Evolutionary conservation across 2,329 filamentous ascomycete species (phyloP).

Genomic region (Aurifilum marmelostoma): DNA sequence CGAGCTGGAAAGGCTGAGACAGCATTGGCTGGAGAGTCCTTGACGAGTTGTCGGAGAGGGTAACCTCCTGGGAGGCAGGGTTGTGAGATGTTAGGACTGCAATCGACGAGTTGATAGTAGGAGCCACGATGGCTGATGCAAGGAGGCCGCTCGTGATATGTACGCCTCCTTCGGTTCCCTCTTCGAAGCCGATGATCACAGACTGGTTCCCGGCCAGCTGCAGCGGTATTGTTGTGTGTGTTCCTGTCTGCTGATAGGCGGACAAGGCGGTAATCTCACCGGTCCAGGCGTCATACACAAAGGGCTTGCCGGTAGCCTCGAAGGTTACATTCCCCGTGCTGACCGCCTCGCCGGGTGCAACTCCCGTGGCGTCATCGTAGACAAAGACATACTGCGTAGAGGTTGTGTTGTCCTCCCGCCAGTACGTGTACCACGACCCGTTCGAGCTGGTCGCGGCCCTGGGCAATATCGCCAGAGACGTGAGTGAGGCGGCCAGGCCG

Average conservation of each 20-base stretch:
- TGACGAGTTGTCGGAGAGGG: not conserved
- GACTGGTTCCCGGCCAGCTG: slow-evolving; percentile 20
- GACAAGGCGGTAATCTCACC: slow-evolving; percentile 5
- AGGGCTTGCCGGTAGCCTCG: slow-evolving; percentile 15
- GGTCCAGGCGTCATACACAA: slow-evolving; percentile 45
- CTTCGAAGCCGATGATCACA: slow-evolving; percentile 11
- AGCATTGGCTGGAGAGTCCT: not conserved
- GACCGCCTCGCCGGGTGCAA: not conserved
- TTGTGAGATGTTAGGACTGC: not conserved
- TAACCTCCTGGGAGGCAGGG: not conserved
- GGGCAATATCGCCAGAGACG: slow-evolving; percentile 2
- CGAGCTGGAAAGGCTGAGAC: not conserved
- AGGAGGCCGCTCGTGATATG: not conserved
- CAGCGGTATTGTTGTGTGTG: slow-evolving; percentile 4
- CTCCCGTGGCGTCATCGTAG: slow-evolving; percentile 22
- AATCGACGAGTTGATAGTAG: not conserved
- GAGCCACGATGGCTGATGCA: not conserved
- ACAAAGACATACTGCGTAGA: slow-evolving; percentile 22
- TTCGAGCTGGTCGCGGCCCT: not conserved
- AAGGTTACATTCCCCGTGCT: slow-evolving; percentile 15
- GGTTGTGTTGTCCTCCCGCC: slow-evolving; percentile 11
- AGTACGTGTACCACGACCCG: slow-evolving; percentile 19
- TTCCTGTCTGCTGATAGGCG: slow-evolving; percentile 2
- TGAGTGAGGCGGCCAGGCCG: not conserved
- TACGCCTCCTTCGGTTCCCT: not conserved